These are phyloP conservation scores for Aspergillus versicolor DNA, from an alignment of 2,329 filamentous ascomycete species.

Conservation along the genomic window DNA sequence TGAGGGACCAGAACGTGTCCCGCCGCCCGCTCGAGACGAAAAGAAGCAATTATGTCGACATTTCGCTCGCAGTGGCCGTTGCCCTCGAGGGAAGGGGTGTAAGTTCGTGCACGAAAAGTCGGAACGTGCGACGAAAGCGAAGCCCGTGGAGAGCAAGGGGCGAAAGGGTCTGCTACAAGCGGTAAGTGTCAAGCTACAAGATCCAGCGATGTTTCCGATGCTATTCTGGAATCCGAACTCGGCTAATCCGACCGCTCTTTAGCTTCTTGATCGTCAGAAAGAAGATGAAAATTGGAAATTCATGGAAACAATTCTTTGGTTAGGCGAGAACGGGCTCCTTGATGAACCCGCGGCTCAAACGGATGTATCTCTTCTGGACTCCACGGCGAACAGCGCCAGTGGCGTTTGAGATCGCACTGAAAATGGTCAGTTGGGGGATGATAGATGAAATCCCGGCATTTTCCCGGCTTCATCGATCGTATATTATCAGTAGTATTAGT, in stretches of 20 bases:
- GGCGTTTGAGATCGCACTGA: background rate
- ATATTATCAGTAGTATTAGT: background rate
- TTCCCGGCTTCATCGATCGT: background rate
- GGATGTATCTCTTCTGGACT: background rate
- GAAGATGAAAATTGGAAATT: slow-evolving; percentile 43
- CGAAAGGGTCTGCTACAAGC: slow-evolving; percentile 46
- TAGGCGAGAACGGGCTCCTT: slow-evolving; percentile 44
- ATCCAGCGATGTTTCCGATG: background rate
- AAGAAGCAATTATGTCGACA: slow-evolving; percentile 39
- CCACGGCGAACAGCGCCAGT: background rate
- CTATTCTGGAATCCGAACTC: background rate
- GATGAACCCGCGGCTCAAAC: slow-evolving; percentile 21
- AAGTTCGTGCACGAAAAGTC: slow-evolving; percentile 42
- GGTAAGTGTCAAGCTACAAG: slow-evolving; percentile 28
- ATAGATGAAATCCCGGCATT: background rate
- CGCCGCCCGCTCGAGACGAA: slow-evolving; percentile 37
- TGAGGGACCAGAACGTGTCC: slow-evolving; percentile 39
- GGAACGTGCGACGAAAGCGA: slow-evolving; percentile 29
- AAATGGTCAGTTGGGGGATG: background rate
- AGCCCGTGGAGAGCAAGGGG: slow-evolving; percentile 27
- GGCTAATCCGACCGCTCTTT: slow-evolving; percentile 16
- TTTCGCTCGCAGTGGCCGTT: slow-evolving; percentile 43
- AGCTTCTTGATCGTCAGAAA: slow-evolving; percentile 45
- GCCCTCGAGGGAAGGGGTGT: slow-evolving; percentile 43
- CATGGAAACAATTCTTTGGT: slow-evolving; percentile 43